A percentile compares a stretch with the other conserved stretches of the same genome.
Evolutionary conservation across 2,329 filamentous ascomycete species (phyloP).

Genomic region (Fusarium xyrophilum): DNA sequence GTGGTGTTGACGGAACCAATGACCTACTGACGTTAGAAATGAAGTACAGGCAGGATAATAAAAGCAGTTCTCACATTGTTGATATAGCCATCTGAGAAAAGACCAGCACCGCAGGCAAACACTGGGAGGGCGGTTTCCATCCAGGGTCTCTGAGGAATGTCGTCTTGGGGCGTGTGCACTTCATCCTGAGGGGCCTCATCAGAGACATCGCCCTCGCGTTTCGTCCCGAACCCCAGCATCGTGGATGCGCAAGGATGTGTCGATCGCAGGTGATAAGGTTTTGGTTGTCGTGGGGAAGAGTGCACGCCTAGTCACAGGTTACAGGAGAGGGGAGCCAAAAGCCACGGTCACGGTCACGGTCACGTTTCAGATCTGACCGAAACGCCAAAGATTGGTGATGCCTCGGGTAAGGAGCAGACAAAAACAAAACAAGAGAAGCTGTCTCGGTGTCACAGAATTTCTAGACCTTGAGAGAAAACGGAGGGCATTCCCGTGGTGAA

Average conservation of each 20-base stretch:
- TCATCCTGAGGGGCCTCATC: conserved; percentile 10
- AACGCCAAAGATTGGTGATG: not conserved
- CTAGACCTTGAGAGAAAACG: conserved; percentile 2
- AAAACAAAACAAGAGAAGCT: not conserved
- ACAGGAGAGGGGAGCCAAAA: not conserved
- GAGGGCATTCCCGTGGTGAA: not conserved
- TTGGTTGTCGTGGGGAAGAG: not conserved
- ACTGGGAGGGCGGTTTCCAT: conserved; percentile 62
- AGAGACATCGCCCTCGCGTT: conserved; percentile 11
- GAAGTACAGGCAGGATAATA: not conserved
- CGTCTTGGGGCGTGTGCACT: not conserved
- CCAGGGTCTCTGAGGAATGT: conserved; percentile 24
- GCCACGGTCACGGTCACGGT: not conserved
- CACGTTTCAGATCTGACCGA: not conserved
- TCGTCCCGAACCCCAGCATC: conserved; percentile 34
- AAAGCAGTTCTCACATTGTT: conserved; percentile 68
- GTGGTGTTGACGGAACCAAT: conserved; percentile 88
- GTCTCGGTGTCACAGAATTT: conserved; percentile 15
- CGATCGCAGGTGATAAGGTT: not conserved
- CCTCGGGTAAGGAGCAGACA: conserved; percentile 2
- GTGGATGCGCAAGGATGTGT: not conserved
- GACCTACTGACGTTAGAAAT: conserved; percentile 58
- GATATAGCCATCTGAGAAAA: conserved; percentile 92
- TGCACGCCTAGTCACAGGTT: conserved; percentile 14
- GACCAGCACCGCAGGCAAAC: conserved; percentile 85